These are phyloP conservation scores for Lophiostoma macrostomum DNA, from an alignment of 495 filamentous ascomycete species.

Conservation along the genomic window DNA sequence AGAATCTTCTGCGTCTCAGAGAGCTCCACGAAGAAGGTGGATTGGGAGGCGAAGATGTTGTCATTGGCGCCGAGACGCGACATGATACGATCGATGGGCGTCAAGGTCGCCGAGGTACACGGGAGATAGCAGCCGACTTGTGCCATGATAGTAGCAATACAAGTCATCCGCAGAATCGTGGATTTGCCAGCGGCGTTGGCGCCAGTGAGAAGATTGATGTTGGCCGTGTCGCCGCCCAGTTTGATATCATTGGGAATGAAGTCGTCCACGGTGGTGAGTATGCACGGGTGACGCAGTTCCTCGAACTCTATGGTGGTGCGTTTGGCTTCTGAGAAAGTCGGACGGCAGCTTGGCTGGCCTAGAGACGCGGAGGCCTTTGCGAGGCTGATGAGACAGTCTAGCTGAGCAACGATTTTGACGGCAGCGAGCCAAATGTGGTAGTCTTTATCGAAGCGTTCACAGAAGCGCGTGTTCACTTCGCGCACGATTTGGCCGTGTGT, in stretches of 20 bases:
- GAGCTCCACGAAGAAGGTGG: constrained; percentile 97
- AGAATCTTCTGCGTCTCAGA: constrained; percentile 99
- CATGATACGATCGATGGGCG: constrained; percentile 97
- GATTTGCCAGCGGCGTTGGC: constrained; percentile 99
- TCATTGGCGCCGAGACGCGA: constrained; percentile 96
- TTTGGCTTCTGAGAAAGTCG: constrained; percentile 76
- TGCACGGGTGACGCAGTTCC: constrained; percentile 92
- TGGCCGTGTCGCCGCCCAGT: constrained; percentile 73
- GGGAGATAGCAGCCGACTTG: constrained; percentile 95
- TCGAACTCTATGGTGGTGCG: constrained; percentile 84
- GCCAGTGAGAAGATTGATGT: constrained; percentile 90
- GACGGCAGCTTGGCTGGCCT: constrained; percentile 84
- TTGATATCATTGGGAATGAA: constrained; percentile 97
- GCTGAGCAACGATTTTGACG: constrained; percentile 80
- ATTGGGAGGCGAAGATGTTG: constrained; percentile 98
- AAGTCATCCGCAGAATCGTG: constrained; percentile 96
- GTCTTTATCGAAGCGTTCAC: constrained; percentile 79
- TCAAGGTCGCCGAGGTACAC: constrained; percentile 76
- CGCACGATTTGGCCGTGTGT: constrained; percentile 90
- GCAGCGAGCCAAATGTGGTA: constrained; percentile 85
- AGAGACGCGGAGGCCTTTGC: constrained; percentile 81
- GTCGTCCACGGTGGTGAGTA: constrained; percentile 80
- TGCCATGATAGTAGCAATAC: constrained; percentile 96
- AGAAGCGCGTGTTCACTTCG: constrained; percentile 80
- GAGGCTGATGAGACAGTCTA: constrained; percentile 92